Evolutionary conservation across 331 rosid species (phyloP), one percentile per base, ranked within the genome.

Genomic region (Saraca asoca): DNA sequence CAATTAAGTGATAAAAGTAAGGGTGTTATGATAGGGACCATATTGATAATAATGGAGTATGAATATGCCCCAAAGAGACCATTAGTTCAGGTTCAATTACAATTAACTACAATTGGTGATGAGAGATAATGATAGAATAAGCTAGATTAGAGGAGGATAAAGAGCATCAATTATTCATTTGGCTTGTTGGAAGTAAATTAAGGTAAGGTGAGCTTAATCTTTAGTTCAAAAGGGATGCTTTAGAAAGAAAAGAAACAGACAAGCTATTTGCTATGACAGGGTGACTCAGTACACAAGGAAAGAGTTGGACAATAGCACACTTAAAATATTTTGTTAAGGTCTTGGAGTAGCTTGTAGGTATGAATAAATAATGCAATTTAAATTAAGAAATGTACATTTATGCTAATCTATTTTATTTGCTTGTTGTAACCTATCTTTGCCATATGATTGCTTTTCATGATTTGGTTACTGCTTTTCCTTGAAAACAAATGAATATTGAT

Each of bases 191-290:
- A 39, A 39, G 9, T 39, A 5, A 39, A 0, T 24, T 1, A 24
- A 53, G 67, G 74, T 49, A 65, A 69, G 64, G 74, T 74, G 74
- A 44, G 79, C 77, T 54, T 66, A 56, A 31, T 50, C 63, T 77
- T 74, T 77, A 57, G 31, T 79, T 79, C 75, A 83, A 85, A 81
- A 90, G 89, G 85, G 91, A 83, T 89, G 80, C 75, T 65, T 77
- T 86, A 79, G 31, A 3, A 24, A 79, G 63, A 80, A 74, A 75
- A 77, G 66, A 79, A 76, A 75, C 69, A 58, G 89, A 87, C 86
- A 85, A 74, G 71, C 58, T 82, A 81, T 78, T 69, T 79, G 59
- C 51, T 71, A 78, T 72, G 89, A 51, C 86, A 83, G 88, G 69
- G 77, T 48, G 2, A 69, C 42, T 73, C 71, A 79, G 89, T 77